phyloP scores from a whole-genome alignment of 306 rosid genomes.

The Dalbergia oliveri region DNA sequence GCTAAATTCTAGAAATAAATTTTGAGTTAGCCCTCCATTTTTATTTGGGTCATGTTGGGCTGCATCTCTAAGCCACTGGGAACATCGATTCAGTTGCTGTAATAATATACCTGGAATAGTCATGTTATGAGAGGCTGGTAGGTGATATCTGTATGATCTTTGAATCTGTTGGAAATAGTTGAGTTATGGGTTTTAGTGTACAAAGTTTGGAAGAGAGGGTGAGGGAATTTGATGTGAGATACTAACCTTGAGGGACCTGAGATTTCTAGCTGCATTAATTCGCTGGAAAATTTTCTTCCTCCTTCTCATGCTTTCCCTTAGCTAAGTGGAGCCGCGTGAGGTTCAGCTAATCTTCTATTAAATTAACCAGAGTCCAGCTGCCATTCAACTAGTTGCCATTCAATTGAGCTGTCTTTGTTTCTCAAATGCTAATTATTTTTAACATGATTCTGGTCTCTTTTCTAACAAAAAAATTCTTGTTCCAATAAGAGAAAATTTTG shows the following conservation, averaged over 20 bases:
- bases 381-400: not conserved
- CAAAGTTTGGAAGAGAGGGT: not conserved
- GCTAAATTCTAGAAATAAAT: not conserved
- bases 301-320: not conserved
- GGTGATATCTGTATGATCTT: not conserved
- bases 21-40: slow-evolving; percentile 27
- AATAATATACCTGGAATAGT: not conserved
- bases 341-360: slow-evolving; percentile 3
- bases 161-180: not conserved
- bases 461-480: not conserved
- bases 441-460: slow-evolving; percentile 6
- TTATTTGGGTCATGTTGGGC: not conserved
- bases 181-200: not conserved
- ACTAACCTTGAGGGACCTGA: not conserved
- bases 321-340: not conserved
- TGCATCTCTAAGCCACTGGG: slow-evolving; percentile 1
- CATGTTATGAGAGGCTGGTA: not conserved
- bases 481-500: slow-evolving; percentile 25
- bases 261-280: not conserved
- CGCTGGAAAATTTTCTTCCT: not conserved
- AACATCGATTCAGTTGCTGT: slow-evolving; percentile 8
- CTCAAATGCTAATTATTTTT: not conserved
- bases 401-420: not conserved
- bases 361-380: slow-evolving; percentile 9
- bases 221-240: not conserved